Evolutionary conservation across 495 filamentous ascomycete species (phyloP), one percentile per base, ranked within the genome.

Genomic region (Lasiosphaeria hispida): DNA sequence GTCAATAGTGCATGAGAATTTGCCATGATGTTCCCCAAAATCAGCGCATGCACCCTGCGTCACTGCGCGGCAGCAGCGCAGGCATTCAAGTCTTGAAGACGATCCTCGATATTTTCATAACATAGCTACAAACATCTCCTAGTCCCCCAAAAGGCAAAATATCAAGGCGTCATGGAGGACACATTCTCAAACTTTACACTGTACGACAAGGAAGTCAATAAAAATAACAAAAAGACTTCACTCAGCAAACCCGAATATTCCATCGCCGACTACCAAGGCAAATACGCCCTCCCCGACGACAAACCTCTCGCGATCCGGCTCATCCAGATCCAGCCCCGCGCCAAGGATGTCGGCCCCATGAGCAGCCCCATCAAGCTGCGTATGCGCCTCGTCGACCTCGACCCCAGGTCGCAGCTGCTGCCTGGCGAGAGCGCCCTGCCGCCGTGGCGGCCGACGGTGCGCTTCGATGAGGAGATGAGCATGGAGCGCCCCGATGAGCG

Each of bases 391-490:
- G 41, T 44, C 41, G 19, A 19, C 3, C 41, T 44, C 41, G 41
- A 44, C 4, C 41, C 41, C 5, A 18, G 19, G 19, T 17, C 41
- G 13, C 41, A 44, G 41, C 41, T 44, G 41, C n/a, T 18, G 4
- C 9, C 15, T 8, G 41, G 41, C 41, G 41, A 44, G 41, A 11
- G 15, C 41, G 41, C 13, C 8, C 15, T 17, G 15, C 41, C 41
- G 15, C 4, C 8, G 2, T 14, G 41, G 8, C 41, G 41, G 9
- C 41, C 41, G 5, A 17, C 41, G 7, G 41, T 44, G 11, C 41
- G 41, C 41, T 44, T 44, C 41, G 41, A 44, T 18, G 41, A 44
- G 15, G 41, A 44, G 41, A 17, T 44, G 41, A 44, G 19, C 41
- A 2, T 44, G 15, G 19, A 18, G 41, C 41, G 15, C 10, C 41